These are phyloP conservation scores for Sugiyamaella marilandica DNA, from an alignment of 805 yeast genomes.

Conservation along the genomic window DNA sequence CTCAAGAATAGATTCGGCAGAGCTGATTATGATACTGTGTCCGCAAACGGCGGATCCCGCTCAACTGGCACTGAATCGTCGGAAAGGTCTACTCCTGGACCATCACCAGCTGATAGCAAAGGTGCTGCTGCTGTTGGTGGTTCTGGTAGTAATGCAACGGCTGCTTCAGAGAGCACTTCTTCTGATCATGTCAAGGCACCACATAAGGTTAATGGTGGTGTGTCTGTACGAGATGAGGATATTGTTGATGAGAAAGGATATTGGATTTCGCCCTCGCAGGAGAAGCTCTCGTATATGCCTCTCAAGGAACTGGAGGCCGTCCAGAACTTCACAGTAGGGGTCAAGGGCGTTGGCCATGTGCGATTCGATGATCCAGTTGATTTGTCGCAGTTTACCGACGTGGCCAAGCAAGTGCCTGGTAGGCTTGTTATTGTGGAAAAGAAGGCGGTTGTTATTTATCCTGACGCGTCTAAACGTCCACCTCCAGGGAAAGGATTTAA, in stretches of 20 bases:
- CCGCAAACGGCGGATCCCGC: background rate
- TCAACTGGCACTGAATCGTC: background rate
- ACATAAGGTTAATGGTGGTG: background rate
- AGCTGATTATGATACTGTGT: background rate
- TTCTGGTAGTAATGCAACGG: background rate
- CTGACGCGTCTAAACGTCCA: conserved; percentile 59
- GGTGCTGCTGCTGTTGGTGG: background rate
- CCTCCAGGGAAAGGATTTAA: conserved; percentile 79
- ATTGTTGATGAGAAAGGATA: conserved; percentile 67
- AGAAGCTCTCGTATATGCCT: conserved; percentile 54
- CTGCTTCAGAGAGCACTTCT: background rate
- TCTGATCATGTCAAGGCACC: background rate
- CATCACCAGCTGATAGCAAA: background rate
- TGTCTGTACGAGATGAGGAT: conserved; percentile 34
- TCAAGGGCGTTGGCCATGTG: conserved; percentile 69
- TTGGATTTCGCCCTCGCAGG: conserved; percentile 77
- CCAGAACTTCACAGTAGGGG: conserved; percentile 66
- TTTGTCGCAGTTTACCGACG: conserved; percentile 57
- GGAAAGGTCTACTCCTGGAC: background rate
- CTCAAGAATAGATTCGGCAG: background rate
- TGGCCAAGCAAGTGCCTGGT: conserved; percentile 58
- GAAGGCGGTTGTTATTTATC: conserved; percentile 65
- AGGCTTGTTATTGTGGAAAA: conserved; percentile 56
- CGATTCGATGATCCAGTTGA: conserved; percentile 81
- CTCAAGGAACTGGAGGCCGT: conserved; percentile 62